Evolutionary conservation across 179 eudicot genomes (phyloP).

Genomic region (Spinacia oleracea): DNA sequence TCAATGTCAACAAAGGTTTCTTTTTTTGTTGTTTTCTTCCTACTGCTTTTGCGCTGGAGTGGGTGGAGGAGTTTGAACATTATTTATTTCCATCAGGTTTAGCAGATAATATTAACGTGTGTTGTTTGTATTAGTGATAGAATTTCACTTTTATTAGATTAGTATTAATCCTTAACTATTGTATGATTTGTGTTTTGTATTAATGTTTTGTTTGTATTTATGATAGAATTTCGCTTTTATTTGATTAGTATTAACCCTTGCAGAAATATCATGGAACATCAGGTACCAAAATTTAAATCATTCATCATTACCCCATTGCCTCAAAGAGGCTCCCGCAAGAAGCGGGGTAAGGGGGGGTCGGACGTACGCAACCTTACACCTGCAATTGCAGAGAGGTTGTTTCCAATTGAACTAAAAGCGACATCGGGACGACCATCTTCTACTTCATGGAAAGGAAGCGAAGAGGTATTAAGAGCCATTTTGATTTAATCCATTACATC

Average conservation of each 20-base stretch:
- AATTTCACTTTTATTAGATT: background rate
- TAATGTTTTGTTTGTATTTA: background rate
- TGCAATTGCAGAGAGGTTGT: no score
- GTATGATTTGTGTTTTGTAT: background rate
- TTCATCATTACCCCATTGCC: no score
- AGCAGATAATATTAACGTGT: background rate
- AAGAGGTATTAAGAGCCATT: no score
- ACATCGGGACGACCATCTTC: no score
- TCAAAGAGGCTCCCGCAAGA: no score
- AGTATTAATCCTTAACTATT: background rate
- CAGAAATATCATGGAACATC: background rate
- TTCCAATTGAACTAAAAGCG: no score
- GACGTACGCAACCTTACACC: no score
- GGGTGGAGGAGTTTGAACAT: conserved; percentile 9
- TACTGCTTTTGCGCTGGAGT: conserved; percentile 6
- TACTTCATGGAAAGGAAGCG: no score
- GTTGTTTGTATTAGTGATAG: background rate
- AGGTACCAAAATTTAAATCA: background rate
- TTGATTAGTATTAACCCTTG: background rate
- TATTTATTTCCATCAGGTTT: background rate
- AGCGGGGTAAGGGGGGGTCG: no score
- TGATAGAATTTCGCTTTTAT: background rate
- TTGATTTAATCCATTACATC: no score
- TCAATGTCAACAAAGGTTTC: conserved; percentile 17
- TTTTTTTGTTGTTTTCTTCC: background rate